Conservation (phyloP, 768 basidiomycete genomes). For the Suillus subaureus region DNA sequence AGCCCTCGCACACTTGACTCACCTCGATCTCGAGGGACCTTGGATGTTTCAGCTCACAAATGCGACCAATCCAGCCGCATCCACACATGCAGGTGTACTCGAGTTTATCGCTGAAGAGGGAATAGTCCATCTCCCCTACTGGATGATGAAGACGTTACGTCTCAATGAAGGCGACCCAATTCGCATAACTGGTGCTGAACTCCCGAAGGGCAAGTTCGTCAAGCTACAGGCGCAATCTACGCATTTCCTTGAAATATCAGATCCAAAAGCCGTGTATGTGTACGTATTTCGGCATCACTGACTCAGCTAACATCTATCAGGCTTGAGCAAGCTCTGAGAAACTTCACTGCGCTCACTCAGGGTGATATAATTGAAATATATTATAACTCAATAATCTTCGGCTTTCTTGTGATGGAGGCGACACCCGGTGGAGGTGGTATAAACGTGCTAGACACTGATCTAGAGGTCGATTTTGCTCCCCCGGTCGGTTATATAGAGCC, state of each 20-base stretch:
- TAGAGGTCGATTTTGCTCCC: constrained; percentile 96
- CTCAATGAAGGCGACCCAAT: constrained; percentile 95
- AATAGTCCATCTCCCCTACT: constrained; percentile 91
- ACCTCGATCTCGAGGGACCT: constrained; percentile 85
- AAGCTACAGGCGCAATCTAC: constrained; percentile 96
- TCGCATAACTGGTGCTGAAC: constrained; percentile 83
- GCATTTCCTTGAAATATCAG: constrained; percentile 95
- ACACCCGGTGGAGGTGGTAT: constrained; percentile 88
- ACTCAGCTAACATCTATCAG: constrained; percentile 41
- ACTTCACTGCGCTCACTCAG: constrained; percentile 89
- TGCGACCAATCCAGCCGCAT: constrained; percentile 78
- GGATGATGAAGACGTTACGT: constrained; percentile 99
- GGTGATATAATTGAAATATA: constrained; percentile 97
- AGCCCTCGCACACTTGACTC: constrained; percentile 84
- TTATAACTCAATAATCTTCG: constrained; percentile 96
- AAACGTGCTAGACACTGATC: constrained; percentile 89
- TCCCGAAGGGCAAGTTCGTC: constrained; percentile 92
- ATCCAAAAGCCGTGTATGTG: constrained; percentile 95
- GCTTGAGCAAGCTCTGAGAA: constrained; percentile 91
- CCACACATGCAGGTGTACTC: constrained; percentile 94
- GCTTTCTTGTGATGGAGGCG: constrained; percentile 94
- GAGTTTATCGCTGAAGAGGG: constrained; percentile 99
- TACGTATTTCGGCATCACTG: neutral
- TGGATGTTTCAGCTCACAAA: constrained; percentile 98
- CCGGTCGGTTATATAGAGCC: constrained; percentile 96